phyloP scores from a whole-genome alignment of 352 stramenopile genomes.

The Pythium insidiosum region DNA sequence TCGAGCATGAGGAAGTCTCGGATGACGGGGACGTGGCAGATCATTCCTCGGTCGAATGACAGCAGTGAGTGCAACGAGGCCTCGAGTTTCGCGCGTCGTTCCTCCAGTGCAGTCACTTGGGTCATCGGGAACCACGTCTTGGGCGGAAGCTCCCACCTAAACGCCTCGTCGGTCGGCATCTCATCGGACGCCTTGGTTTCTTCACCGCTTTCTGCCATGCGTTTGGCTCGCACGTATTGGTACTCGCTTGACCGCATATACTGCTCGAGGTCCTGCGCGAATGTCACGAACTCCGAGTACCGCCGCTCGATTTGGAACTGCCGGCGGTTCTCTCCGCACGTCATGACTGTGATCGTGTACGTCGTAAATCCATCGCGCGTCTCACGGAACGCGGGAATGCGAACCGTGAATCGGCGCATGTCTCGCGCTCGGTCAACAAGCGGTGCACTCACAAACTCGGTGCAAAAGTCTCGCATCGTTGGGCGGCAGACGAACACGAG shows the following conservation, averaged over 20 bases:
- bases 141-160: conserved; percentile 56
- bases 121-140: conserved; percentile 81
- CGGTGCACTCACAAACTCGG: conserved; percentile 29
- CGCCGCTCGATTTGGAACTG: conserved; percentile 56
- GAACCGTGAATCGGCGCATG: conserved; percentile 37
- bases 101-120: conserved; percentile 43
- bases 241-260: conserved; percentile 19
- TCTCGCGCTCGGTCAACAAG: too few species aligned
- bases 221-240: conserved; percentile 5
- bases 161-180: conserved; percentile 7
- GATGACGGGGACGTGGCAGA: conserved; percentile 39
- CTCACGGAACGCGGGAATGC: conserved; percentile 53
- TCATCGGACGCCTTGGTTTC: conserved; percentile 6
- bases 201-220: conserved; percentile 4
- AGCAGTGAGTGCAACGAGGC: conserved; percentile 40
- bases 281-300: conserved; percentile 73
- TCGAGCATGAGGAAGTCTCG: conserved; percentile 81
- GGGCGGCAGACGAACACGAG: conserved; percentile 60
- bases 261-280: conserved; percentile 33
- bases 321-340: conserved; percentile 21
- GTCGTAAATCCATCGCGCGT: conserved; percentile 54
- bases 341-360: conserved; percentile 46
- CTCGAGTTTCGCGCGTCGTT: conserved; percentile 52
- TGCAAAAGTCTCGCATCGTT: conserved; percentile 54
- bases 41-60: conserved; percentile 19